Conservation (phyloP, 2,329 filamentous ascomycete species). For the Mycosphaerella sp. region DNA sequence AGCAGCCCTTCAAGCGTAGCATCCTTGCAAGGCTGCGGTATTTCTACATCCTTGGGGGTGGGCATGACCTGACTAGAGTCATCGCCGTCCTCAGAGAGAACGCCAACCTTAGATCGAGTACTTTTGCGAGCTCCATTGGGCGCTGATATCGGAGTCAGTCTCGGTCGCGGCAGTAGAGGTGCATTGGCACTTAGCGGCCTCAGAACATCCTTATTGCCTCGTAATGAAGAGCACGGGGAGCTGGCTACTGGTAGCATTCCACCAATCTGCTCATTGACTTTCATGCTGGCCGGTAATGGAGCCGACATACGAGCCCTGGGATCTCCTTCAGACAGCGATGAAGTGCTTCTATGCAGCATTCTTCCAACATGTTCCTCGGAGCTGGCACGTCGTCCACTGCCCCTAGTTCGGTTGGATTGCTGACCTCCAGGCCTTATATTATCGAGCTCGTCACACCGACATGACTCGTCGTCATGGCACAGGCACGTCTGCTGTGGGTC, state of each 20-base stretch:
- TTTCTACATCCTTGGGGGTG: slow-evolving; percentile 1
- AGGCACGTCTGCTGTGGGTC: not conserved
- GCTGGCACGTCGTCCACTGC: slow-evolving; percentile 16
- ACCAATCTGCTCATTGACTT: not conserved
- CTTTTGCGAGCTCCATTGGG: slow-evolving; percentile 13
- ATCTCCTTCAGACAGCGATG: slow-evolving; percentile 24
- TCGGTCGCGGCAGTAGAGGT: slow-evolving; percentile 11
- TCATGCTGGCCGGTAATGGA: not conserved
- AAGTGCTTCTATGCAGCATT: slow-evolving; percentile 11
- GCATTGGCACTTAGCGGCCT: slow-evolving; percentile 23
- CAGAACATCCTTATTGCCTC: slow-evolving; percentile 3
- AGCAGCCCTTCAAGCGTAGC: slow-evolving; percentile 24
- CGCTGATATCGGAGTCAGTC: slow-evolving; percentile 1
- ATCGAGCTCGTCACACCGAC: not conserved
- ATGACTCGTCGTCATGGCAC: not conserved
- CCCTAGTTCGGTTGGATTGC: slow-evolving; percentile 18
- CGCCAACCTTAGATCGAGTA: slow-evolving; percentile 17
- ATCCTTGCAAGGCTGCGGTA: slow-evolving; percentile 4
- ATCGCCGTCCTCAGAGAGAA: slow-evolving; percentile 30
- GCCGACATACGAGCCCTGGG: not conserved
- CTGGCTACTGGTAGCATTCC: not conserved
- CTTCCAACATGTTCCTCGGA: slow-evolving; percentile 20
- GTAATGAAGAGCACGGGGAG: not conserved
- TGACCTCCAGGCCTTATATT: slow-evolving; percentile 2
- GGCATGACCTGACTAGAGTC: slow-evolving; percentile 16